Base-by-base conservation (phyloP, 2,329 filamentous ascomycete species). In the Penicillium janthinellum region DNA sequence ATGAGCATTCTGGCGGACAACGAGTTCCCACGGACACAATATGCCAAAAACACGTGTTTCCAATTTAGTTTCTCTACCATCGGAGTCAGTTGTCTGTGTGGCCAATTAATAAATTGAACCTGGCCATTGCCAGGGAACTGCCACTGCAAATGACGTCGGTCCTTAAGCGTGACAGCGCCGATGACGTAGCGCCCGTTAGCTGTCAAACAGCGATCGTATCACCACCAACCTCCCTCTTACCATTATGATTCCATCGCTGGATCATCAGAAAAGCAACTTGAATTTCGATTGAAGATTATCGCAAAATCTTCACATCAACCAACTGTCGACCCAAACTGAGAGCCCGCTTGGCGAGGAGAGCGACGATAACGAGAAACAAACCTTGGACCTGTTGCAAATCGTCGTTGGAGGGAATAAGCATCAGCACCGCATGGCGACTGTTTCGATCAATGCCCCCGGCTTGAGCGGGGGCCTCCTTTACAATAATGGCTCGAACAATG, bases 1-100 rank as follows among this genome's bases (percentile, higher is more conserved):
- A 94, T 96, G 69, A 91, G 83, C 1, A 96, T 74, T 0, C 92
- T 92, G 6, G 5, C 11, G 28, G 15, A 28, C 22, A 2, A n/a
- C 14, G 0, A 45, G 6, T 28, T 45, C 15, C 42, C 47, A 7
- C 47, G 35, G 12, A 20, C 11, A 42, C 15, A 42, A 37, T 15
- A 34, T 37, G 11, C 10, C 47, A 37, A 37, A 11, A 10, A n/a
- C 28, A 3, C n/a, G 17, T 37, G 6, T 37, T 34, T 25, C 20
- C 15, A 22, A 34, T 8, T 6, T 17, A 44, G 22, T 20, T 17
- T 48, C 35, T 49, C 17, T 34, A 45, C 12, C 42, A 39, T 10
- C 25, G 4, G 12, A 20, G 8, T 35, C 68, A 69, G 38, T 14
- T 39, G 25, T 25, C 35, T 48, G 22, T 48, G 22, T 42, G 47